phyloP scores from a whole-genome alignment of 768 basidiomycete genomes.

The Pleurotus platypus region DNA sequence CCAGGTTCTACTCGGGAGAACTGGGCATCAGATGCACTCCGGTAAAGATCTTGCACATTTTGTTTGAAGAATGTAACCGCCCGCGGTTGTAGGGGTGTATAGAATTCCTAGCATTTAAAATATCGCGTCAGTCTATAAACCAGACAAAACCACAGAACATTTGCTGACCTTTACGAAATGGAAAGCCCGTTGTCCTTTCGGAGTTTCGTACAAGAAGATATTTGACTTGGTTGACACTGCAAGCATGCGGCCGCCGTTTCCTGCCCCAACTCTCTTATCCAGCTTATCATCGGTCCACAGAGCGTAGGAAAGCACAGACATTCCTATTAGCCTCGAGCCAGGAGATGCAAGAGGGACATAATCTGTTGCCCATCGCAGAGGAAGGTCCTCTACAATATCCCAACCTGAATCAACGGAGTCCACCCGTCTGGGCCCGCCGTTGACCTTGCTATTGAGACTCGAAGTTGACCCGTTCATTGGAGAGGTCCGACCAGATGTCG shows the following conservation, averaged over 20 bases:
- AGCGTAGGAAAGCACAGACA: constrained; percentile 62
- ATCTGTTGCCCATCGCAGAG: constrained; percentile 84
- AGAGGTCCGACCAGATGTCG: not conserved
- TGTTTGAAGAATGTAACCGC: constrained; percentile 70
- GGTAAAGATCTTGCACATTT: constrained; percentile 48
- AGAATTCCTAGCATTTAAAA: constrained; percentile 64
- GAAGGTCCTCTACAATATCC: constrained; percentile 74
- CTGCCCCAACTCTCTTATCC: constrained; percentile 23
- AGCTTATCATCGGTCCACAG: constrained; percentile 61
- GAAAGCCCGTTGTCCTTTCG: constrained; percentile 79
- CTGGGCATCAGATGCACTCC: constrained; percentile 38
- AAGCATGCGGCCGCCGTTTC: constrained; percentile 46
- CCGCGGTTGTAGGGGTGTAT: constrained; percentile 70
- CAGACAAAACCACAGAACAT: not conserved
- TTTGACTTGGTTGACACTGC: constrained; percentile 74
- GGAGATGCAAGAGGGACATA: constrained; percentile 72
- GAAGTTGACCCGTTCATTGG: constrained; percentile 1
- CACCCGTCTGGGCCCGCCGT: not conserved
- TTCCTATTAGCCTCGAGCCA: constrained; percentile 58
- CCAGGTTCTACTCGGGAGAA: constrained; percentile 43
- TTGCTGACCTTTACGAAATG: constrained; percentile 69
- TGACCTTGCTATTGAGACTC: not conserved
- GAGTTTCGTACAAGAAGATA: constrained; percentile 78
- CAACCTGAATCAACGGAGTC: constrained; percentile 48
- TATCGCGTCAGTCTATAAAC: constrained; percentile 5